These are phyloP conservation scores for Taxillus chinensis DNA, from an alignment of 164 flowering plant species.

Conservation along the genomic window DNA sequence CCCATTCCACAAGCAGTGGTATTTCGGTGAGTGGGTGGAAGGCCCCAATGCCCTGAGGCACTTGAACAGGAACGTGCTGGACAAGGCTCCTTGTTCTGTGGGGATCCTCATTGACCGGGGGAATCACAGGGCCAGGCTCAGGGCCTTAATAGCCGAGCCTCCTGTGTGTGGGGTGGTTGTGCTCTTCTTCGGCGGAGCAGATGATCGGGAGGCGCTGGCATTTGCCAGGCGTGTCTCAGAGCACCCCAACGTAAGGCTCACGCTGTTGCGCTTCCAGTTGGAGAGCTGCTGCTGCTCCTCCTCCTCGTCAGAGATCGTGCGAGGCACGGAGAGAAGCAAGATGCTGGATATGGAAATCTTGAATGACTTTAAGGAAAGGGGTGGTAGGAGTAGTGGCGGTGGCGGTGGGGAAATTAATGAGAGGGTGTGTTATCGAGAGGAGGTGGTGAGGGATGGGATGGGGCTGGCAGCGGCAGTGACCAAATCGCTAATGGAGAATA, in stretches of 20 bases:
- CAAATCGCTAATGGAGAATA: conserved; percentile 9
- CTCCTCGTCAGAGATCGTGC: conserved; percentile 8
- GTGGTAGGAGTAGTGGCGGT: not conserved
- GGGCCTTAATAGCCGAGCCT: not conserved
- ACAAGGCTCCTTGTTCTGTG: conserved; percentile 47
- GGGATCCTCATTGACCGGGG: conserved; percentile 35
- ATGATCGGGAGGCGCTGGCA: conserved; percentile 54
- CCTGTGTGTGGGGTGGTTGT: conserved; percentile 14
- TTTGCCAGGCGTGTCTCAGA: conserved; percentile 27
- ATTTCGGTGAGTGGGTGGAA: conserved; percentile 8
- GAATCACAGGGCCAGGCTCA: not conserved
- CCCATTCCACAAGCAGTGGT: conserved; percentile 28
- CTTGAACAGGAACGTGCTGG: conserved; percentile 23
- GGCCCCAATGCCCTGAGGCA: conserved; percentile 14
- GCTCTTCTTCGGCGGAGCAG: conserved; percentile 46
- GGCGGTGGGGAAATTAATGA: not conserved
- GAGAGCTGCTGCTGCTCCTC: too few relatives aligned
- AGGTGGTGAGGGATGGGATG: conserved; percentile 14
- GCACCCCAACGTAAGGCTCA: conserved; percentile 17
- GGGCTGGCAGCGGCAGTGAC: conserved; percentile 8
- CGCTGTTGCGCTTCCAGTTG: conserved; percentile 14
- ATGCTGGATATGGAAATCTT: conserved; percentile 18
- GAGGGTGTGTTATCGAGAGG: conserved; percentile 16
- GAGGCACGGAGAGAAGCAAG: conserved; percentile 16
- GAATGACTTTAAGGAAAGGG: conserved; percentile 3